Conservation (phyloP, 2,329 filamentous ascomycete species). For the Sporothrix protearum region DNA sequence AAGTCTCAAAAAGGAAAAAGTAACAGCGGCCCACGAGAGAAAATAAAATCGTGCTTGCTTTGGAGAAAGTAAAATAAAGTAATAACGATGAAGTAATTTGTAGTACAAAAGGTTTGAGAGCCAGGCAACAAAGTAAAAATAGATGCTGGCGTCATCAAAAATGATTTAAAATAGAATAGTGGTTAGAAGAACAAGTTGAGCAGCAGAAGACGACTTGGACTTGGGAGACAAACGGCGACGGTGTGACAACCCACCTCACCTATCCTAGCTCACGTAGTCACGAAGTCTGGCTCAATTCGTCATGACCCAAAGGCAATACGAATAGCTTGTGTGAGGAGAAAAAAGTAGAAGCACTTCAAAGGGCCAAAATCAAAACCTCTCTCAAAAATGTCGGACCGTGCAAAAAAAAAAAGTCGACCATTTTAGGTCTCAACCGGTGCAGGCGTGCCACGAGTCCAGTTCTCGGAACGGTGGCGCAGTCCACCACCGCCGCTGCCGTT, state of each 20-base stretch:
- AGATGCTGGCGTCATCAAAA: not conserved
- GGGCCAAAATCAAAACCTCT: not conserved
- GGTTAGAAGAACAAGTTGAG: not conserved
- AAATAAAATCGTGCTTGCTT: conserved; percentile 4
- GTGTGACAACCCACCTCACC: not conserved
- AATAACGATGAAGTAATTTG: not conserved
- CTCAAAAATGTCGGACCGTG: not conserved
- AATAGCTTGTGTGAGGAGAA: not conserved
- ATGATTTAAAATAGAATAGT: conserved; percentile 6
- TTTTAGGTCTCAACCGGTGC: conserved; percentile 23
- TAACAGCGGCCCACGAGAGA: not conserved
- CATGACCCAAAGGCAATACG: not conserved
- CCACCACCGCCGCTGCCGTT: not conserved
- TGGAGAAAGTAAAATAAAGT: not conserved
- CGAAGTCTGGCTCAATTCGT: not conserved
- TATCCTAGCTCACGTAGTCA: not conserved
- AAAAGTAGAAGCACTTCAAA: not conserved
- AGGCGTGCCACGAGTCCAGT: conserved; percentile 24
- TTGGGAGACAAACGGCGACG: not conserved
- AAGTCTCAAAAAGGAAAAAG: not conserved
- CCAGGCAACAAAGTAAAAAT: not conserved
- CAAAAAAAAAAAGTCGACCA: not conserved
- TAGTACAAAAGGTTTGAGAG: not conserved
- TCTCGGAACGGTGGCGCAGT: conserved; percentile 24
- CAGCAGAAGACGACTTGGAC: not conserved